A percentile compares a stretch with the other conserved stretches of the same genome.
Evolutionary conservation across 2,329 filamentous ascomycete species (phyloP).

Genomic region (Stagonosporopsis rhizophila): DNA sequence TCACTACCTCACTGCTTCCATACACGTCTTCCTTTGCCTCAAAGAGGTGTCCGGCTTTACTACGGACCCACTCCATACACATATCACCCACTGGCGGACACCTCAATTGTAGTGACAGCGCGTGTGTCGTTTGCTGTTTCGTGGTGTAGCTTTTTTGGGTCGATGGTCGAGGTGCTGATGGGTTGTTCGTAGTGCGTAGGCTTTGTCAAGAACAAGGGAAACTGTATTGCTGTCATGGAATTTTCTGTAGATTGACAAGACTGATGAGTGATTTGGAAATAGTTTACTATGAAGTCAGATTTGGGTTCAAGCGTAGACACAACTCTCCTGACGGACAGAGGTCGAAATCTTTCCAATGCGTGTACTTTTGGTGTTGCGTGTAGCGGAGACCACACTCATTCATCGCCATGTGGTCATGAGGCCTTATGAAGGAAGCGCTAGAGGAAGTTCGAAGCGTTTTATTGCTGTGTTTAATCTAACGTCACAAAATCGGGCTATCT

Average conservation of each 20-base stretch:
- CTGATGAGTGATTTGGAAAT: background rate
- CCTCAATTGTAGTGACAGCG: slow-evolving; percentile 2
- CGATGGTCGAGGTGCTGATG: background rate
- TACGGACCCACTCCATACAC: slow-evolving; percentile 1
- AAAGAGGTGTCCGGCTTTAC: slow-evolving; percentile 7
- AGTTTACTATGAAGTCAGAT: background rate
- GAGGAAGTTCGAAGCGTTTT: no score
- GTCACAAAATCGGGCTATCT: no score
- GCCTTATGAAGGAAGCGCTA: no score
- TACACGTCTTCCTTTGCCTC: background rate
- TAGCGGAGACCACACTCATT: no score
- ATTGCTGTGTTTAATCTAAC: no score
- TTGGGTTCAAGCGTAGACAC: no score
- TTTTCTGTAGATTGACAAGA: background rate
- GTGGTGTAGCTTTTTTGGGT: background rate
- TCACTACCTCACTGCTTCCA: slow-evolving; percentile 1
- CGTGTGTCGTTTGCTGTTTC: background rate
- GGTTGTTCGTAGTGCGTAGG: background rate
- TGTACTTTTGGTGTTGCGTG: no score
- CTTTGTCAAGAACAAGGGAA: background rate
- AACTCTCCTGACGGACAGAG: no score
- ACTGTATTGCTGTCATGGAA: background rate
- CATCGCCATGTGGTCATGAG: no score
- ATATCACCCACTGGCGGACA: slow-evolving; percentile 8
- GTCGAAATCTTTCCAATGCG: no score